A percentile compares a stretch with the other conserved stretches of the same genome.
Evolutionary conservation across 768 basidiomycete genomes (phyloP).

Genomic region (Calocera viscosa): DNA sequence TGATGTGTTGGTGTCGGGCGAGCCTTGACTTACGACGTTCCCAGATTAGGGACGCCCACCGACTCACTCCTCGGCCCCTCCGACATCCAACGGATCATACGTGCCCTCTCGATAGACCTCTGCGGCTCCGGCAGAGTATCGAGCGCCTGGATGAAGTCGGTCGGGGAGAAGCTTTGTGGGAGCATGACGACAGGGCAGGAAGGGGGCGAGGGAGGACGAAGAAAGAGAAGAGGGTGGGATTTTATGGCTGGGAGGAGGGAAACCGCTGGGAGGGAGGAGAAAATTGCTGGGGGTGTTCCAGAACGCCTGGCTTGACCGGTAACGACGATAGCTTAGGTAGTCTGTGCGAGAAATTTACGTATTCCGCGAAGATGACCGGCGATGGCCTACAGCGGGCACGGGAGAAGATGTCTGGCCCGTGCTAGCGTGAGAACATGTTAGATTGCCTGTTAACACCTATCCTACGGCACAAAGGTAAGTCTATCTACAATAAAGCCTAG

Average conservation of each 20-base stretch:
- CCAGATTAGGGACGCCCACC: not conserved
- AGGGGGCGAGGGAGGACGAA: not conserved
- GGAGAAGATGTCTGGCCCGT: not conserved
- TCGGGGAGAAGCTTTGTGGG: not conserved
- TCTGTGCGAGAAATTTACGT: too few species aligned
- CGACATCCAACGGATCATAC: not conserved
- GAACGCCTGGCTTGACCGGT: too few species aligned
- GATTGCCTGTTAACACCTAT: not conserved
- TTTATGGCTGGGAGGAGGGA: too few species aligned
- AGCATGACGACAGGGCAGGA: not conserved
- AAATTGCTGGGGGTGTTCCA: too few species aligned
- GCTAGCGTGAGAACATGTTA: not conserved
- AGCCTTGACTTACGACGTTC: not conserved
- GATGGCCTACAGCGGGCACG: not conserved
- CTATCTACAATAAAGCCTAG: not conserved
- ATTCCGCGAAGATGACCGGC: not conserved
- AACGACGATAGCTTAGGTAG: too few species aligned
- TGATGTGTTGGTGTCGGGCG: not conserved
- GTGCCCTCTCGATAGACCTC: not conserved
- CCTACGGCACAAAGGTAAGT: not conserved
- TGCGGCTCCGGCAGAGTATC: not conserved
- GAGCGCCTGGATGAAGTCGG: not conserved
- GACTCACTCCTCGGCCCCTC: not conserved
- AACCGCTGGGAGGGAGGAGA: too few species aligned
- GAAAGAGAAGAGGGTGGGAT: too few species aligned